A percentile compares a stretch with the other conserved stretches of the same genome.
phyloP scores from a whole-genome alignment of 768 basidiomycete genomes.

The Trametopsis cervina region DNA sequence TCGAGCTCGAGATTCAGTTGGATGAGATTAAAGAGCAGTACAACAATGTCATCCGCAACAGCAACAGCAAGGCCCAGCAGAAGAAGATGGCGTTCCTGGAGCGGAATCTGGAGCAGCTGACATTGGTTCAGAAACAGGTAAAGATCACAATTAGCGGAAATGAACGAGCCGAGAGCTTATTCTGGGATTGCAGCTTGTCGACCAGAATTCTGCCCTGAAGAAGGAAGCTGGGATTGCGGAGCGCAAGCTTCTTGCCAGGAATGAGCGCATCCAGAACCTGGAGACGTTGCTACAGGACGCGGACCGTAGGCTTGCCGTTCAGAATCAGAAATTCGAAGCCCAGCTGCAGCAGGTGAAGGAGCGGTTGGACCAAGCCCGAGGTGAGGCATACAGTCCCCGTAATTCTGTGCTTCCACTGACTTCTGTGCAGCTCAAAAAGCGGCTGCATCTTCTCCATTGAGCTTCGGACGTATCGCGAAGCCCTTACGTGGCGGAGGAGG shows the following conservation, averaged over 20 bases:
- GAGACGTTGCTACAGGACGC: slow-evolving; percentile 91
- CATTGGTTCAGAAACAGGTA: slow-evolving; percentile 95
- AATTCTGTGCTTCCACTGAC: background rate
- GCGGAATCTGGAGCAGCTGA: slow-evolving; percentile 92
- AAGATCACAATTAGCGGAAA: too few species aligned
- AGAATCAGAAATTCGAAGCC: slow-evolving; percentile 94
- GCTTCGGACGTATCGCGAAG: slow-evolving; percentile 94
- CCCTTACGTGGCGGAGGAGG: slow-evolving; percentile 87
- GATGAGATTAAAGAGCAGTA: slow-evolving; percentile 99
- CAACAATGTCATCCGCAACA: slow-evolving; percentile 96
- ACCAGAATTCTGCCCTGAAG: slow-evolving; percentile 95
- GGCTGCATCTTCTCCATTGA: slow-evolving; percentile 61
- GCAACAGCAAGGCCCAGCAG: slow-evolving; percentile 97
- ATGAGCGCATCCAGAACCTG: slow-evolving; percentile 96
- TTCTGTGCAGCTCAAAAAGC: slow-evolving; percentile 65
- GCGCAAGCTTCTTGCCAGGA: slow-evolving; percentile 90
- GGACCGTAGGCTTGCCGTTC: slow-evolving; percentile 83
- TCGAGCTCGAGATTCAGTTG: slow-evolving; percentile 96
- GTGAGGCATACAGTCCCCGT: slow-evolving; percentile 37
- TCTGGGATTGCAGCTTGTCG: slow-evolving; percentile 74
- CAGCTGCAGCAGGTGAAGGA: slow-evolving; percentile 91
- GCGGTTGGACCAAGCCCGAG: slow-evolving; percentile 86
- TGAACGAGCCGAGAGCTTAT: too few species aligned
- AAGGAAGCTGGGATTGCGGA: slow-evolving; percentile 97
- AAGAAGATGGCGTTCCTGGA: slow-evolving; percentile 99